Base-by-base conservation (phyloP, 1,139 yeast species). In the Blastobotrys aristatus region DNA sequence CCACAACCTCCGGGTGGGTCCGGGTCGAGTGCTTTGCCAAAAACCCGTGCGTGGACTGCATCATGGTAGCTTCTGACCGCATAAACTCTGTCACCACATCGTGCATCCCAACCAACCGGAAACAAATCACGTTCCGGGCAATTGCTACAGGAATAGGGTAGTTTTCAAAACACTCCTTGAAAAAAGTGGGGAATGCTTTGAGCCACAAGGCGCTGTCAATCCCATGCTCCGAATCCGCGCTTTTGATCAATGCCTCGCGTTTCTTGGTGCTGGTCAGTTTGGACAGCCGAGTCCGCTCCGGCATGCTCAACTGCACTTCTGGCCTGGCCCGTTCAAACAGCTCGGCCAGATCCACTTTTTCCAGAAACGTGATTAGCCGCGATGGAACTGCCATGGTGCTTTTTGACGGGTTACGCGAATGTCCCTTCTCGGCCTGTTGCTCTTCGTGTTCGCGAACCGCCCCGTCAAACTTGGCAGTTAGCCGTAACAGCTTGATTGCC, bases 181-280 rank as follows among this genome's bases (percentile, higher is more conserved):
- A 69, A 4, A 94, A 69, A 40, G 76, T 77, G 1, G 97, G 97
- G 59, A 85, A 90, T 1, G 84, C 76, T 55, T 95, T 77, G 57
- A 90, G 83, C 98, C 98, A 94, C 21, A 94, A 70, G 0, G 98
- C 96, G 1, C 95, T 82, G 64, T 94, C 98, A 8, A 92, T 90
- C 2, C 97, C 97, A 60, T 89, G 85, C 53, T 86, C 96, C 1
- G 96, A 85, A 57, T 87, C 96, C 0, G 96, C 96, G 13, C 92
- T 68, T 46, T 80, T 74, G 0, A 85, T 72, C 21, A 94, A 67
- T 2, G 86, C 76, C 29, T 84, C 85, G 11, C 51, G 54, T 51
- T 79, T 79, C 52, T 76, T 63, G 55, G 78, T 81, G 42, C 73
- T 72, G 50, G 76, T 79, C 42, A 92, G 66, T 57, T 84, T 85